phyloP scores from a whole-genome alignment of 345 rosid species.

The Bretschneidera sinensis region DNA sequence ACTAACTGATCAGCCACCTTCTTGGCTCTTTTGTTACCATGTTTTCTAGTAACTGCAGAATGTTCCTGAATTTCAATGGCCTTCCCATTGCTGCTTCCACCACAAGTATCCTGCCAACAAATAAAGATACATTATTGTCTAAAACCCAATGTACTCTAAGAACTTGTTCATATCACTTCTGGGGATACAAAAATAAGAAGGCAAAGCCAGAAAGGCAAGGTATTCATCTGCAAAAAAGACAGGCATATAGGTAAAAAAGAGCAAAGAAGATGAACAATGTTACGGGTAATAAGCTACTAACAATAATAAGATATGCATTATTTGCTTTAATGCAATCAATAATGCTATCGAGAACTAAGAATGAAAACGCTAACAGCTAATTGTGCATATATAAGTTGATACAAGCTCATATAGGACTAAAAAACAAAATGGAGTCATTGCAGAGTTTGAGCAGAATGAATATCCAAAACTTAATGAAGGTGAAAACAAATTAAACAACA shows the following conservation, averaged over 20 bases:
- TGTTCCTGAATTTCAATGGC: conserved; percentile 31
- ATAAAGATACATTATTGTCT: conserved; percentile 13
- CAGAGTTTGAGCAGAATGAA: neutral
- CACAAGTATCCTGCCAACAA: conserved; percentile 51
- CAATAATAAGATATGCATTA: neutral
- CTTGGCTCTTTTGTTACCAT: conserved; percentile 33
- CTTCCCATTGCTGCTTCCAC: conserved; percentile 41
- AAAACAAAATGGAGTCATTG: no score
- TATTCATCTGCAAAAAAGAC: neutral
- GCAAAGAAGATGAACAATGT: neutral
- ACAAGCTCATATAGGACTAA: no score
- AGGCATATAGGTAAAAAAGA: neutral
- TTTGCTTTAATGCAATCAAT: no score
- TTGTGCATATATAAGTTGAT: no score
- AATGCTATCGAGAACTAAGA: no score
- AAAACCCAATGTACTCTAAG: neutral
- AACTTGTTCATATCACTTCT: neutral
- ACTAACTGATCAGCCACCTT: conserved; percentile 43
- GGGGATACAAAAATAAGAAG: neutral
- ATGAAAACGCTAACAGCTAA: no score
- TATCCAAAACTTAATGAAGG: neutral
- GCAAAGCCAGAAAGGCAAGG: neutral
- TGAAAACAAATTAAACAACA: no score
- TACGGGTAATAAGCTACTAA: neutral
- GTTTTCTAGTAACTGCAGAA: conserved; percentile 27